Conservation (phyloP, 2,329 filamentous ascomycete species). For the Paraphoma chrysanthemicola region DNA sequence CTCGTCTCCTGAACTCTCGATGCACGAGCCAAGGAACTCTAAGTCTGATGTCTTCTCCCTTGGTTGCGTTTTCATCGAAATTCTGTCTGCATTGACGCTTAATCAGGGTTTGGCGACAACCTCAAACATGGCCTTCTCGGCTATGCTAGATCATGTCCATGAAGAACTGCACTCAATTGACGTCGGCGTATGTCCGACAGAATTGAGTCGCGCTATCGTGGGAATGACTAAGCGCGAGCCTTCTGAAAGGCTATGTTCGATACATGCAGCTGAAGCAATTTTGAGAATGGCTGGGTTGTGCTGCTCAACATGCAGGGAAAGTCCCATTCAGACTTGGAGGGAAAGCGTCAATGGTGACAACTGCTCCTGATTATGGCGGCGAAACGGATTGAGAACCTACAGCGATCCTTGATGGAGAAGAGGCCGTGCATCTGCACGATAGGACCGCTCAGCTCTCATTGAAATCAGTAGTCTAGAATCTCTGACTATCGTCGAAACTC, state of each 20-base stretch:
- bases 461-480: no score
- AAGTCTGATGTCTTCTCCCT: constrained; percentile 16
- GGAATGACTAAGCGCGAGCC: not conserved
- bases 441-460: no score
- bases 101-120: not conserved
- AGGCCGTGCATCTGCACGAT: no score
- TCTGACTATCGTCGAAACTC: no score
- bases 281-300: not conserved
- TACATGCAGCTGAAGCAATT: not conserved
- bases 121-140: not conserved
- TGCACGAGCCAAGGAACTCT: constrained; percentile 15
- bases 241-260: not conserved
- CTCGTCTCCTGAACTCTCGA: constrained; percentile 22
- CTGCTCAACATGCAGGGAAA: no score
- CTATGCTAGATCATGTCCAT: not conserved
- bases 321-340: no score
- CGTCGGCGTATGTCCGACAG: no score
- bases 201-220: not conserved
- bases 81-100: constrained; percentile 13
- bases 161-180: not conserved
- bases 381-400: no score
- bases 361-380: no score
- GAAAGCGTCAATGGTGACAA: no score
- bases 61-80: constrained; percentile 16
- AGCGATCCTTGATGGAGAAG: no score